phyloP scores from a whole-genome alignment of 352 stramenopile genomes.

The Salisapilia sapeloensis region DNA sequence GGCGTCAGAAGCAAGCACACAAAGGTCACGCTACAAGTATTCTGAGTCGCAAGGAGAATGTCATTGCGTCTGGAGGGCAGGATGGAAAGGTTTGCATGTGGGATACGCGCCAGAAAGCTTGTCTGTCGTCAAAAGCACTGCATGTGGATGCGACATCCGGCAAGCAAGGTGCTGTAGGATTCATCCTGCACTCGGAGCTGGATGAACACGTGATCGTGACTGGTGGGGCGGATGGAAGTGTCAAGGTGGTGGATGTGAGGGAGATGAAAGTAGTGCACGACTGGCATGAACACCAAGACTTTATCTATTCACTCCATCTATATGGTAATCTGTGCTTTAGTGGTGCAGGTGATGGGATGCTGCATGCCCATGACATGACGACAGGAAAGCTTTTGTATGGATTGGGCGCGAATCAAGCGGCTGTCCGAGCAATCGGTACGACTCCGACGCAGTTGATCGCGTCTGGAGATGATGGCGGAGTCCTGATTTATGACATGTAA shows the following conservation, averaged over 20 bases:
- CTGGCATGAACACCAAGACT: slow-evolving; percentile 70
- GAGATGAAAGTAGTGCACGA: slow-evolving; percentile 17
- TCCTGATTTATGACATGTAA: slow-evolving; percentile 66
- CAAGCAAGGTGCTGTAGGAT: slow-evolving; percentile 53
- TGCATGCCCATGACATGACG: slow-evolving; percentile 69
- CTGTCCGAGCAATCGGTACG: slow-evolving; percentile 49
- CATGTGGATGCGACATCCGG: slow-evolving; percentile 34
- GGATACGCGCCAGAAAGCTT: slow-evolving; percentile 38
- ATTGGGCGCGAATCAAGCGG: slow-evolving; percentile 69
- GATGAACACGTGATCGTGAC: slow-evolving; percentile 43
- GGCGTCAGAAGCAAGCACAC: slow-evolving; percentile 24
- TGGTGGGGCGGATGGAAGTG: slow-evolving; percentile 48
- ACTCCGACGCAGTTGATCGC: slow-evolving; percentile 33
- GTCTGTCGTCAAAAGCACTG: slow-evolving; percentile 14
- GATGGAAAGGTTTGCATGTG: slow-evolving; percentile 57
- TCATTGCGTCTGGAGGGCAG: slow-evolving; percentile 38
- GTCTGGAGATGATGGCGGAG: slow-evolving; percentile 65
- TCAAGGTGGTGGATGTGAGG: slow-evolving; percentile 67
- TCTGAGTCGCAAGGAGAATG: slow-evolving; percentile 11
- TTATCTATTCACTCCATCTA: slow-evolving; percentile 73
- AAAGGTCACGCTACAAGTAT: slow-evolving; percentile 49
- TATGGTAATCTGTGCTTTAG: slow-evolving; percentile 56
- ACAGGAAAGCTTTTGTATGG: slow-evolving; percentile 54
- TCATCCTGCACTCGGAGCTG: slow-evolving; percentile 21
- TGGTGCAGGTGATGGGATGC: slow-evolving; percentile 68